These are phyloP conservation scores for Aspergillus sp. DNA, from an alignment of 2,329 filamentous ascomycete genomes.

Conservation along the genomic window DNA sequence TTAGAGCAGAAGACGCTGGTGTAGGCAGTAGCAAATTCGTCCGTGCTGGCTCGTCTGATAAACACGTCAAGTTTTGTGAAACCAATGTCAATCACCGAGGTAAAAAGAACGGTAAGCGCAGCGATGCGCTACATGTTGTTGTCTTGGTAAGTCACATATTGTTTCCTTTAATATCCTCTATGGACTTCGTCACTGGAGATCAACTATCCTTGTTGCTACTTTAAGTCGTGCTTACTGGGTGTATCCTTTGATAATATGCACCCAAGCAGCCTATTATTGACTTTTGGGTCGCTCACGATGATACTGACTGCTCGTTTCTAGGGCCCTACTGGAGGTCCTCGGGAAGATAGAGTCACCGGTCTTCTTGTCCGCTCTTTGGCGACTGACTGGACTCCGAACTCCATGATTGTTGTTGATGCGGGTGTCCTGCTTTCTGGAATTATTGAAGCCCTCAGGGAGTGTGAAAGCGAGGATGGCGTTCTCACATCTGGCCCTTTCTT, in stretches of 20 bases:
- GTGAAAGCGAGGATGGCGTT: constrained; percentile 28
- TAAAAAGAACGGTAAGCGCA: not conserved
- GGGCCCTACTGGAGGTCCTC: constrained; percentile 87
- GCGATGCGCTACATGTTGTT: constrained; percentile 63
- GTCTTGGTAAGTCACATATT: constrained; percentile 62
- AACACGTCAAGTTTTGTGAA: not conserved
- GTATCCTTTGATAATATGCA: not conserved
- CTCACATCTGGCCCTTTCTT: constrained; percentile 69
- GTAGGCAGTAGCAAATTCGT: no score
- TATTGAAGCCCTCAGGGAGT: constrained; percentile 67
- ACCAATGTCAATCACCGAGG: not conserved
- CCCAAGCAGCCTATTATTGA: not conserved
- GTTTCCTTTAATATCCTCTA: not conserved
- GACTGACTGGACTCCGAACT: constrained; percentile 77
- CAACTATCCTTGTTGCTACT: not conserved
- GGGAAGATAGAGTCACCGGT: constrained; percentile 85
- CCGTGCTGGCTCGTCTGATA: not conserved
- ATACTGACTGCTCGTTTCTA: constrained; percentile 42
- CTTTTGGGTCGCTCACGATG: constrained; percentile 20
- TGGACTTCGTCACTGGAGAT: constrained; percentile 7
- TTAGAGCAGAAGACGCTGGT: no score
- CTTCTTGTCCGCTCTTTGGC: constrained; percentile 81
- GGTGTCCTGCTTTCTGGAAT: constrained; percentile 88
- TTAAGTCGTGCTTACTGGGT: not conserved
- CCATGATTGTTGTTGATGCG: constrained; percentile 87